Evolutionary conservation across 2,329 filamentous ascomycete genomes (phyloP).

Genomic region (Diaporthe eres): DNA sequence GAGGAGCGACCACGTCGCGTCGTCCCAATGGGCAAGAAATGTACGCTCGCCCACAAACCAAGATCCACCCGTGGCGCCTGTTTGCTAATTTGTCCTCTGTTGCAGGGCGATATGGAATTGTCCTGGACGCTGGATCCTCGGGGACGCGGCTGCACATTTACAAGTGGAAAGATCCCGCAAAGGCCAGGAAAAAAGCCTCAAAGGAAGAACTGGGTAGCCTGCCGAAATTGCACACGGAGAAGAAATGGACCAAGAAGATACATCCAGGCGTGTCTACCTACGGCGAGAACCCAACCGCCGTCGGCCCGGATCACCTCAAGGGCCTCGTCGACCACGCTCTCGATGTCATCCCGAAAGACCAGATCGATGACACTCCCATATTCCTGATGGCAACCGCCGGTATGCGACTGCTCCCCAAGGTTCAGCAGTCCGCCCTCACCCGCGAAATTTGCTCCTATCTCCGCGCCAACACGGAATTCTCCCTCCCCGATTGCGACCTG

Average conservation of each 20-base stretch:
- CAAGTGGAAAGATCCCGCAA: conserved; percentile 85
- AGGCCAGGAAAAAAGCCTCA: conserved; percentile 73
- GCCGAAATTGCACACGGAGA: conserved; percentile 86
- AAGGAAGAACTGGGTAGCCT: conserved; percentile 75
- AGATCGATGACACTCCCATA: conserved; percentile 87
- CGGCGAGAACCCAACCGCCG: conserved; percentile 79
- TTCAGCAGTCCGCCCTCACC: conserved; percentile 81
- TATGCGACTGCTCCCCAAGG: conserved; percentile 85
- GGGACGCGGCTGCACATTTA: conserved; percentile 96
- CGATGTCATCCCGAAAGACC: conserved; percentile 80
- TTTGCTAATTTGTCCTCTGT: conserved; percentile 30
- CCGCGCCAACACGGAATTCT: conserved; percentile 81
- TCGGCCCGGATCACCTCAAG: conserved; percentile 87
- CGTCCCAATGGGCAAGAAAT: conserved; percentile 44
- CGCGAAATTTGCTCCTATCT: conserved; percentile 87
- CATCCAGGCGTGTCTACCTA: conserved; percentile 94
- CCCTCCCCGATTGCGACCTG: conserved; percentile 88
- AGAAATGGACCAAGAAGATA: conserved; percentile 93
- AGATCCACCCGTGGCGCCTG: background rate
- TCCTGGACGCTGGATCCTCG: conserved; percentile 97
- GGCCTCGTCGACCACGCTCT: conserved; percentile 86
- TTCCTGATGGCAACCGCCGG: conserved; percentile 97
- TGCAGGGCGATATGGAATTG: conserved; percentile 85
- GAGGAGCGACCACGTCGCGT: conserved; percentile 29
- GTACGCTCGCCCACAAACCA: conserved; percentile 13